Base-by-base conservation (phyloP, 768 basidiomycete genomes). In the Pulveroboletus sp. region DNA sequence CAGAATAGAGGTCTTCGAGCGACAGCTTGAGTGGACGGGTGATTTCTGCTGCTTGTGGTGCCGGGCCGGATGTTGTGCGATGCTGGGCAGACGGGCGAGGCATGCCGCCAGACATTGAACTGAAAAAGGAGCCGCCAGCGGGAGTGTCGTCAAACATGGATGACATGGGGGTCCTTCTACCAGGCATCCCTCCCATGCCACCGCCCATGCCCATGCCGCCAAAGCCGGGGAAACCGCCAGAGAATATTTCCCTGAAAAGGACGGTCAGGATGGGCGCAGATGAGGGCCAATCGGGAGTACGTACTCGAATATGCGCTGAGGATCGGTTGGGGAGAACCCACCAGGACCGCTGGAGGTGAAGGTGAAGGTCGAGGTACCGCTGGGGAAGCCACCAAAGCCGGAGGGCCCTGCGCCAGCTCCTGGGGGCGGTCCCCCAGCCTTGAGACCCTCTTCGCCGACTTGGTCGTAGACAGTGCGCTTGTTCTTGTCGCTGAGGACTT, bases 361-460 rank as follows among this genome's bases (percentile, higher is more conserved):
- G 0, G 77, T 71, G 65, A 80, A 89, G n/a, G n/a, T n/a, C 0
- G 82, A 75, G 4, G 67, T 59, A 5, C 71, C 75, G 2, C 79
- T 75, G 13, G 77, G 75, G 66, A 78, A 80, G 40, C 69, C 68
- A 40, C 64, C 60, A 54, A 75, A 75, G 14, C 75, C 71, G 6
- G 74, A 66, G 13, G 58, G 57, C 20, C 37, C 45, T 19, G 45
- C 27, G 33, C 76, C 69, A 36, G 77, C 79, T 36, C 79, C 79
- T 29, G 77, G 79, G 49, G 83, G 79, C 25, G 72, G 59, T 1
- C 74, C 80, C 31, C 79, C 79, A 7, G 80, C 80, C 65, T 97
- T 97, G 57, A 97, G 77, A 2, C 95, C 94, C 48, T 97, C 94
- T 65, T 97, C 94, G 31, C 95, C 95, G 47, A 94, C 85, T 57